These are phyloP conservation scores for Aaosphaeria pasadenensis DNA, from an alignment of 2,329 filamentous ascomycete genomes.

Conservation along the genomic window DNA sequence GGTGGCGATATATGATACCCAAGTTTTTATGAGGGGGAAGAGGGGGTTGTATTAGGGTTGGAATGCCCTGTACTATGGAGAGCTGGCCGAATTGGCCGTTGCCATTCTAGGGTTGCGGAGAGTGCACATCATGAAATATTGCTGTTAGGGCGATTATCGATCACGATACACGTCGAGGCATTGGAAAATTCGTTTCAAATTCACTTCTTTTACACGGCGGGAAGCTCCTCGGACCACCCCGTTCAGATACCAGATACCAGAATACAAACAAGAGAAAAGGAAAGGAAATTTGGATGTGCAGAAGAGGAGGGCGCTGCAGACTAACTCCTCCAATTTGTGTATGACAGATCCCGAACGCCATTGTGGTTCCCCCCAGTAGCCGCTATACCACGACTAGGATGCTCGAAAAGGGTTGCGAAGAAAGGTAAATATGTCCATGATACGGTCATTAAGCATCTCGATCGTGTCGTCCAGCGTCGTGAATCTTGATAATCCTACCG, in stretches of 20 bases:
- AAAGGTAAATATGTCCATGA: slow-evolving; percentile 23
- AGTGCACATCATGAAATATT: no score
- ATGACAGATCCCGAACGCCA: slow-evolving; percentile 7
- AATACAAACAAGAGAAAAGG: neutral
- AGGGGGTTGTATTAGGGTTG: neutral
- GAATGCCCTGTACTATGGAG: neutral
- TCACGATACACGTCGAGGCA: no score
- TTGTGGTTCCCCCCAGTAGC: slow-evolving; percentile 1
- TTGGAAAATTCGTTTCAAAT: slow-evolving; percentile 3
- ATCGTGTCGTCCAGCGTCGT: slow-evolving; percentile 41
- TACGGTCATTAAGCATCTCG: slow-evolving; percentile 39
- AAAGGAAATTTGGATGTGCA: slow-evolving; percentile 8
- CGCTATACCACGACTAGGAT: slow-evolving; percentile 3
- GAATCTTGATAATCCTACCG: slow-evolving; percentile 29
- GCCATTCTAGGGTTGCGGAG: no score
- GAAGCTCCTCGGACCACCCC: neutral
- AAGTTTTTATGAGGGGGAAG: neutral
- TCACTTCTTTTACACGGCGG: slow-evolving; percentile 3
- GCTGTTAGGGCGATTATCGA: no score
- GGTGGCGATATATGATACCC: neutral
- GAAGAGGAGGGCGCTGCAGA: slow-evolving; percentile 6
- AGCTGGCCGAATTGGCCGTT: no score
- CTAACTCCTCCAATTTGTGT: neutral
- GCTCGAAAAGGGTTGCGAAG: slow-evolving; percentile 9
- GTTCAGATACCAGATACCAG: slow-evolving; percentile 21